phyloP scores from a whole-genome alignment of 257 asterid species.

The Sherardia arvensis region DNA sequence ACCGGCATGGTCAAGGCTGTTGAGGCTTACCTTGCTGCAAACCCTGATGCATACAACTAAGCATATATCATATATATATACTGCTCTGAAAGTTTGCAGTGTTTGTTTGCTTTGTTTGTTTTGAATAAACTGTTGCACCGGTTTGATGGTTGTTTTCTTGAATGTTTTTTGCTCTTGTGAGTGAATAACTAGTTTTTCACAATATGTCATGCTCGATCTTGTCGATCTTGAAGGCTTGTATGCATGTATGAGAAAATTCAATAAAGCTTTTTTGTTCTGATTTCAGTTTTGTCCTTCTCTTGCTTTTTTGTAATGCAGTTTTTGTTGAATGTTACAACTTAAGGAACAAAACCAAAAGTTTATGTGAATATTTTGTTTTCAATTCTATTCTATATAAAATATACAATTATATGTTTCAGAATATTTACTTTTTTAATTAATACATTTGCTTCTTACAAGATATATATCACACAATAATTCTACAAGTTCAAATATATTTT shows the following conservation, averaged over 20 bases:
- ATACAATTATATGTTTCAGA: too few relatives aligned
- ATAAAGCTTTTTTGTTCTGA: background rate
- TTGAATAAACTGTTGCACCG: too few relatives aligned
- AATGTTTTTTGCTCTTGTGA: background rate
- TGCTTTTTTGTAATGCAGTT: too few relatives aligned
- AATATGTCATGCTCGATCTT: background rate
- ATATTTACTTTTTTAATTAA: too few relatives aligned
- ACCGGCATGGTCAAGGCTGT: constrained; percentile 17
- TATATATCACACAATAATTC: too few relatives aligned
- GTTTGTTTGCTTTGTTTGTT: too few relatives aligned
- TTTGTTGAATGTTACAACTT: too few relatives aligned
- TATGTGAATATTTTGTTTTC: too few relatives aligned
- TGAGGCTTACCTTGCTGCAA: constrained; percentile 23
- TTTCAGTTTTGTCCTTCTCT: background rate
- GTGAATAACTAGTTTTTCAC: background rate
- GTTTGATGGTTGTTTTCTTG: background rate
- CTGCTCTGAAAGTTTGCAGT: background rate
- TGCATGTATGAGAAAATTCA: background rate
- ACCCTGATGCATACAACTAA: constrained; percentile 14
- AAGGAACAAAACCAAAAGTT: too few relatives aligned
- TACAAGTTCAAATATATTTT: too few relatives aligned
- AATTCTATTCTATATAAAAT: too few relatives aligned
- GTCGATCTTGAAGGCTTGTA: background rate
- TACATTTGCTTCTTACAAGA: too few relatives aligned
- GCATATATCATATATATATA: background rate